These are phyloP conservation scores for Lachnellula hyalina DNA, from an alignment of 2,329 filamentous ascomycete species.

Conservation along the genomic window DNA sequence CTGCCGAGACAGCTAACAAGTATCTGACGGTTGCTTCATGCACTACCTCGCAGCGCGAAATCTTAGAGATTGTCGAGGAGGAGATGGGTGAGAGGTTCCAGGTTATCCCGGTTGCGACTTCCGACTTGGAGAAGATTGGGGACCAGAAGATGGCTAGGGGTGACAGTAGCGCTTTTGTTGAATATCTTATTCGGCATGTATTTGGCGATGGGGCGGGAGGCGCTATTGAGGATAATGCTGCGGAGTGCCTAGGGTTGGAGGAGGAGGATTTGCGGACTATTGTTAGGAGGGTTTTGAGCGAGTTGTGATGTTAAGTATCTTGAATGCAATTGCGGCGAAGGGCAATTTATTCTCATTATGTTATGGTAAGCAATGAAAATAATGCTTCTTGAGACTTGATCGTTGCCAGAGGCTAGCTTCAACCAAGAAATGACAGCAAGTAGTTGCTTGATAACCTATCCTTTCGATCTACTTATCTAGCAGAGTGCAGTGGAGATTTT, in stretches of 20 bases:
- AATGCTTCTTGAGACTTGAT: too few species aligned
- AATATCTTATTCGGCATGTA: slow-evolving; percentile 9
- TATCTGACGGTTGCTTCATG: slow-evolving; percentile 32
- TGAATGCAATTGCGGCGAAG: too few species aligned
- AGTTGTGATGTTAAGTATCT: not conserved
- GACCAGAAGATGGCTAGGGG: slow-evolving; percentile 17
- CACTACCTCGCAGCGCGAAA: slow-evolving; percentile 30
- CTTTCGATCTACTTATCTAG: too few species aligned
- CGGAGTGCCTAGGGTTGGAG: slow-evolving; percentile 12
- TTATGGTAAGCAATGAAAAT: too few species aligned
- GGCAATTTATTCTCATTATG: too few species aligned
- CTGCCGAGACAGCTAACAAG: slow-evolving; percentile 29
- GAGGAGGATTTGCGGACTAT: slow-evolving; percentile 13
- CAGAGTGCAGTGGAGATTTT: too few species aligned
- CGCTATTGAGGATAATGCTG: slow-evolving; percentile 5
- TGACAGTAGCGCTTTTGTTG: slow-evolving; percentile 13
- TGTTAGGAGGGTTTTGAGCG: slow-evolving; percentile 2
- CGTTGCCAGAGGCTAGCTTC: too few species aligned
- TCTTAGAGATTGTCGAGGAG: slow-evolving; percentile 27
- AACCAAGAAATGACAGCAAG: too few species aligned
- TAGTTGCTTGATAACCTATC: too few species aligned
- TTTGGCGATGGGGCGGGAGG: slow-evolving; percentile 11
- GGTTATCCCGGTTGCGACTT: slow-evolving; percentile 8
- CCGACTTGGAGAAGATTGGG: slow-evolving; percentile 6
- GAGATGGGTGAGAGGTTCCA: slow-evolving; percentile 30